These are phyloP conservation scores for Xylariaceae sp. DNA, from an alignment of 2,329 filamentous ascomycete species.

Conservation along the genomic window DNA sequence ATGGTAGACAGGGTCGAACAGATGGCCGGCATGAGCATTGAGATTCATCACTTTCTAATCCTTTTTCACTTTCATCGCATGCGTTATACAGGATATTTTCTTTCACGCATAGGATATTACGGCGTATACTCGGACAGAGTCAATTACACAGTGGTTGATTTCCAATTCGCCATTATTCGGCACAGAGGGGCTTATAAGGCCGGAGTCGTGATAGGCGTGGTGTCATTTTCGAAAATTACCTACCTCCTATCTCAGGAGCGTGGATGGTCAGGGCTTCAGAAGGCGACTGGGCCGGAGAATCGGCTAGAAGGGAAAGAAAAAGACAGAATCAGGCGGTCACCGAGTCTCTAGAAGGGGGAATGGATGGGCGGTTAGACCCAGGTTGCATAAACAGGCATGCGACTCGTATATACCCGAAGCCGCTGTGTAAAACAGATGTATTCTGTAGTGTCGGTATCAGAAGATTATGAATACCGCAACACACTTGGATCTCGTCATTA, in stretches of 20 bases:
- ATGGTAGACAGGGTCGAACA: constrained; percentile 22
- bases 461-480: not conserved
- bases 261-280: not conserved
- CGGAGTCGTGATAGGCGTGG: not conserved
- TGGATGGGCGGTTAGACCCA: not conserved
- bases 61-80: constrained; percentile 15
- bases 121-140: constrained; percentile 7
- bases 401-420: not conserved
- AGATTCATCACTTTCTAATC: constrained; percentile 11
- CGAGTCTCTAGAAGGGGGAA: not conserved
- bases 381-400: not conserved
- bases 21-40: constrained; percentile 26
- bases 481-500: too few species aligned
- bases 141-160: constrained; percentile 15
- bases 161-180: not conserved
- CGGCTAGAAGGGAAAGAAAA: not conserved
- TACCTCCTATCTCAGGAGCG: not conserved
- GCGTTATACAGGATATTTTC: constrained; percentile 15
- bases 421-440: constrained; percentile 5
- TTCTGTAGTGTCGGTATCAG: not conserved
- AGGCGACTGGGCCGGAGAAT: not conserved
- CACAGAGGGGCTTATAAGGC: constrained; percentile 1
- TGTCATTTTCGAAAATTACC: not conserved
- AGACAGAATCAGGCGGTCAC: not conserved
- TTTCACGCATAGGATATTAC: constrained; percentile 9